Percentiles rank a stretch among this genome's conserved stretches.
phyloP scores from a whole-genome alignment of 768 basidiomycete genomes.

The Mycena metata region DNA sequence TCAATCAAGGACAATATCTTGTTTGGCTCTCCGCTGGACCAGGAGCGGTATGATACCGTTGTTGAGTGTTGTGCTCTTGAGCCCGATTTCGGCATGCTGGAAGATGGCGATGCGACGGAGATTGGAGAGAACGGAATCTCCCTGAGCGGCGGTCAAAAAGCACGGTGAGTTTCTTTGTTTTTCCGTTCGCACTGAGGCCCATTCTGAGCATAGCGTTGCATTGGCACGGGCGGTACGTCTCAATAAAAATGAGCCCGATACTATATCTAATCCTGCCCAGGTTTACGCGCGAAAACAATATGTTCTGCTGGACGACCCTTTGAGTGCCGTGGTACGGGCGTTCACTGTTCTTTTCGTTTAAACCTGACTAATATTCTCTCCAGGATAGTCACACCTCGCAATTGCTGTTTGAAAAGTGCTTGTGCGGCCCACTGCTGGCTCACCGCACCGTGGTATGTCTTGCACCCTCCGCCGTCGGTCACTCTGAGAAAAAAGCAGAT shows the following conservation, averaged over 20 bases:
- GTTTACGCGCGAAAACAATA: slow-evolving; percentile 63
- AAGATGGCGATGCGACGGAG: slow-evolving; percentile 76
- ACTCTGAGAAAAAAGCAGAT: no score
- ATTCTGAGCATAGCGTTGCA: slow-evolving; percentile 57
- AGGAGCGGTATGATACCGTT: slow-evolving; percentile 80
- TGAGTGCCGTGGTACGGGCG: slow-evolving; percentile 69
- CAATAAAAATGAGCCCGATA: no score
- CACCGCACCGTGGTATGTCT: no score
- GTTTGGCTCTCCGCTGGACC: slow-evolving; percentile 79
- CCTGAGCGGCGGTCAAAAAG: slow-evolving; percentile 67
- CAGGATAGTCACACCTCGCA: slow-evolving; percentile 74
- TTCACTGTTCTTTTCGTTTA: not conserved
- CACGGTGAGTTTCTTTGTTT: slow-evolving; percentile 52
- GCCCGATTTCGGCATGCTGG: slow-evolving; percentile 85
- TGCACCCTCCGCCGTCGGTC: no score
- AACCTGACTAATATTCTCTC: not conserved
- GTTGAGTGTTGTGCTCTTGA: slow-evolving; percentile 85
- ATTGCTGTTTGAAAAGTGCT: no score
- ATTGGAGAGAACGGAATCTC: slow-evolving; percentile 74
- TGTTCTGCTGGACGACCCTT: slow-evolving; percentile 69
- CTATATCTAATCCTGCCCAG: no score
- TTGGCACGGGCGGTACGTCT: slow-evolving; percentile 66
- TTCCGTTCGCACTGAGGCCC: not conserved
- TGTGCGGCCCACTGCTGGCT: no score
- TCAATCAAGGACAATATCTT: slow-evolving; percentile 82